A percentile compares a stretch with the other conserved stretches of the same genome.
These are phyloP conservation scores for Zasmidium angulare DNA, from an alignment of 2,329 filamentous ascomycete genomes.

Conservation along the genomic window DNA sequence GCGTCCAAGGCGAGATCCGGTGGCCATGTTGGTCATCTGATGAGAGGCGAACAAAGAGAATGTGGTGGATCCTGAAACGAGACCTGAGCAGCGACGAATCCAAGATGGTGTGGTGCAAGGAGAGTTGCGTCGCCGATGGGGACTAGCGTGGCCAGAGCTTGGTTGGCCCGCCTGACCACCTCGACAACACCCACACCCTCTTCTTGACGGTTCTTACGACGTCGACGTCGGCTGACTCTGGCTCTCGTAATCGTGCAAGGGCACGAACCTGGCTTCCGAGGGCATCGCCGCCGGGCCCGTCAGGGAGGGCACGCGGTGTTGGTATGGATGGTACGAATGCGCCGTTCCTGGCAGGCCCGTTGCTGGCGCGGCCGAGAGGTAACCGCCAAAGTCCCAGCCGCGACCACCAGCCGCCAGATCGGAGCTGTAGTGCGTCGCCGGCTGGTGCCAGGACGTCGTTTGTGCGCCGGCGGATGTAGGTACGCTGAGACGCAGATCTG, in stretches of 20 bases:
- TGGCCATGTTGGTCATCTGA: conserved; percentile 21
- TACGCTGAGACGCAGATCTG: conserved; percentile 40
- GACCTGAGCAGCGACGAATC: conserved; percentile 6
- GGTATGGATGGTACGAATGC: conserved; percentile 30
- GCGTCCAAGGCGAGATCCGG: conserved; percentile 17
- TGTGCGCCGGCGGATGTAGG: conserved; percentile 31
- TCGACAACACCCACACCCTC: conserved; percentile 16
- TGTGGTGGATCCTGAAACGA: conserved; percentile 17
- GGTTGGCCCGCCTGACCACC: conserved; percentile 23
- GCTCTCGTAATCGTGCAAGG: conserved; percentile 36
- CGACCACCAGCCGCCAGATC: conserved; percentile 30
- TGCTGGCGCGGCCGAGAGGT: conserved; percentile 28
- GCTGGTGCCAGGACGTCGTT: conserved; percentile 35
- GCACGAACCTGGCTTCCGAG: conserved; percentile 33
- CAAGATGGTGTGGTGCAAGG: conserved; percentile 24
- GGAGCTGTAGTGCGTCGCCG: conserved; percentile 32
- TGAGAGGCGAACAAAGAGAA: conserved; percentile 24
- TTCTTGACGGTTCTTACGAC: conserved; percentile 20
- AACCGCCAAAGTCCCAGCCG: conserved; percentile 30
- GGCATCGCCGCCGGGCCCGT: conserved; percentile 28
- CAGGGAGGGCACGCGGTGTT: conserved; percentile 30
- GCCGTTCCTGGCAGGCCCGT: conserved; percentile 33
- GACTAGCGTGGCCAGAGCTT: conserved; percentile 3
- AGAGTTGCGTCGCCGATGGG: conserved; percentile 9
- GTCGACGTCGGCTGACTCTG: conserved; percentile 34